These are phyloP conservation scores for Begonia fuchsioides DNA, from an alignment of 306 rosid species.

Conservation along the genomic window DNA sequence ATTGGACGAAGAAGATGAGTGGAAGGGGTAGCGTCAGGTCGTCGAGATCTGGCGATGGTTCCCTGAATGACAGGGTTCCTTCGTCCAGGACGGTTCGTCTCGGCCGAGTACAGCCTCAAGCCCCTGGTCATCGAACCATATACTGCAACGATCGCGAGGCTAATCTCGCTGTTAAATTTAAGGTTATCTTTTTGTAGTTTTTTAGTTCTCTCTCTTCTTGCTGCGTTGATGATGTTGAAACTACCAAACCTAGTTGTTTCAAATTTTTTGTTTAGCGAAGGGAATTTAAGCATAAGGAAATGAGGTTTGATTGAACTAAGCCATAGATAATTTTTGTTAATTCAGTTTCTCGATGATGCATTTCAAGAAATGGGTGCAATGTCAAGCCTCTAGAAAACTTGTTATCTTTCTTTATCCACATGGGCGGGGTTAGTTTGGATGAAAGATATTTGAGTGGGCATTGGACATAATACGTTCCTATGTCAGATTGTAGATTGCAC, in stretches of 20 bases:
- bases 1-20: slow-evolving; percentile 29
- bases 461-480: too few species aligned
- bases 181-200: slow-evolving; percentile 23
- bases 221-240: neutral
- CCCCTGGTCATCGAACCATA: slow-evolving; percentile 76
- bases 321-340: too few species aligned
- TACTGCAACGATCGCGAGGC: slow-evolving; percentile 86
- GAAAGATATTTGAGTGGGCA: too few species aligned
- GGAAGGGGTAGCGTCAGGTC: slow-evolving; percentile 54
- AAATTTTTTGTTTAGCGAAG: neutral
- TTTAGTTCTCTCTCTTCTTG: neutral
- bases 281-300: neutral
- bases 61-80: slow-evolving; percentile 19
- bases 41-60: slow-evolving; percentile 24
- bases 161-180: slow-evolving; percentile 47
- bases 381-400: neutral
- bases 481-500: too few species aligned
- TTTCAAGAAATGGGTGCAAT: neutral
- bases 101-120: slow-evolving; percentile 92
- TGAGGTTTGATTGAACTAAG: neutral
- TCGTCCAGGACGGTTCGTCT: slow-evolving; percentile 55
- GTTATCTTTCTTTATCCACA: too few species aligned
- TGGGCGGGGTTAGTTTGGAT: too few species aligned
- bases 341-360: too few species aligned
- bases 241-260: too few species aligned